phyloP scores from a whole-genome alignment of 2,329 filamentous ascomycete genomes.

The Cladosporium sp. region DNA sequence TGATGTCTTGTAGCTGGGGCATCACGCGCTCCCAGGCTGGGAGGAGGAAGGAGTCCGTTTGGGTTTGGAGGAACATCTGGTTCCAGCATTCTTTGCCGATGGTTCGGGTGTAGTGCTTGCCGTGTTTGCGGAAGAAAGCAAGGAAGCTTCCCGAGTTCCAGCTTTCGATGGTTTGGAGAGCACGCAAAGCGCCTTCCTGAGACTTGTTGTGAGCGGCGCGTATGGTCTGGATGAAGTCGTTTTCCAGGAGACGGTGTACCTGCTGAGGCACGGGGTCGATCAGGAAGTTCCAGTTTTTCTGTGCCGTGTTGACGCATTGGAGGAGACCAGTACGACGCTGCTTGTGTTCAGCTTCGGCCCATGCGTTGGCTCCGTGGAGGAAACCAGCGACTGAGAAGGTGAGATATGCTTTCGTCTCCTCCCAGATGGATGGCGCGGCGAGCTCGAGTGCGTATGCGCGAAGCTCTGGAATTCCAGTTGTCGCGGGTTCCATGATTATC shows the following conservation, averaged over 20 bases:
- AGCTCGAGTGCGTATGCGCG: neutral
- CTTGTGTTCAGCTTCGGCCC: neutral
- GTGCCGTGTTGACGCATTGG: neutral
- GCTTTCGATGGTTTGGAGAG: neutral
- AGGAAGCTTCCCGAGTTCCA: neutral
- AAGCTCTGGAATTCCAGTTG: neutral
- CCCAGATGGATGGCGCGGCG: neutral
- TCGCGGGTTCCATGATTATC: neutral
- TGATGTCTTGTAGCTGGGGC: neutral
- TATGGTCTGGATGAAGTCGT: neutral
- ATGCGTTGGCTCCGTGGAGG: neutral
- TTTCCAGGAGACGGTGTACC: too few species aligned
- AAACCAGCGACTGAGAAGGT: neutral
- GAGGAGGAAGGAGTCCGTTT: neutral
- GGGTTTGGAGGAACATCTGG: neutral
- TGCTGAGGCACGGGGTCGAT: too few species aligned
- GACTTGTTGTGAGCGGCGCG: neutral
- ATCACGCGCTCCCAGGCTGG: neutral
- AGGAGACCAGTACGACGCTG: neutral
- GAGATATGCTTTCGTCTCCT: neutral
- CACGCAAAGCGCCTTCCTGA: neutral
- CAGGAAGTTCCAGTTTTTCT: too few species aligned
- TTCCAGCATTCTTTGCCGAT: neutral
- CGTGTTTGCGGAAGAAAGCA: constrained; percentile 4
- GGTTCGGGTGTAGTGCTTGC: neutral